These are phyloP conservation scores for Potentilla sterilis DNA, from an alignment of 306 rosid species.

Conservation along the genomic window DNA sequence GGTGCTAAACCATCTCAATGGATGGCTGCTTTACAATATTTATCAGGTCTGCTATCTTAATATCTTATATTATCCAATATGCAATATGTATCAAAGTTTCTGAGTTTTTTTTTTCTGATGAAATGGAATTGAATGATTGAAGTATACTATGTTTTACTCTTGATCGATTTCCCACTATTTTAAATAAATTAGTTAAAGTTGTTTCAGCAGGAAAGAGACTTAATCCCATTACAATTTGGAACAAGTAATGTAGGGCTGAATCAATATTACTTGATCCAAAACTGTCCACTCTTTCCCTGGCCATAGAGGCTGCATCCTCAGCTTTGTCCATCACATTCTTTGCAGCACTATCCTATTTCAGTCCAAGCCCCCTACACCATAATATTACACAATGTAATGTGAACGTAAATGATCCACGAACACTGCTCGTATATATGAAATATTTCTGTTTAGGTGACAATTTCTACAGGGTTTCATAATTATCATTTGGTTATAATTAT, in stretches of 20 bases:
- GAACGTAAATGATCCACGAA: no score
- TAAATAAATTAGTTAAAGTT: not conserved
- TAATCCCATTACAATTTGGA: not conserved
- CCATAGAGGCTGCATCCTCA: no score
- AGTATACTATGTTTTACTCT: not conserved
- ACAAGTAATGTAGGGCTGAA: not conserved
- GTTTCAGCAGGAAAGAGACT: conserved; percentile 16
- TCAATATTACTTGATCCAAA: no score
- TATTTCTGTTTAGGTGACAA: no score
- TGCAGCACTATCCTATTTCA: no score
- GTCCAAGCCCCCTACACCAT: no score
- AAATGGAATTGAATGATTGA: not conserved
- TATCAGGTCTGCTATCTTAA: conserved; percentile 7
- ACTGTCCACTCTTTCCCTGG: no score
- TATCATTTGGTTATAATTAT: no score
- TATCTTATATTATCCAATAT: conserved; percentile 2
- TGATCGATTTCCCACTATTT: not conserved
- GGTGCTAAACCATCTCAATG: conserved; percentile 15
- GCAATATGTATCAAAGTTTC: conserved; percentile 3
- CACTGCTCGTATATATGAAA: no score
- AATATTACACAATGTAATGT: no score
- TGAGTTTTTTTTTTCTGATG: not conserved
- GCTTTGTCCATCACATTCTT: no score
- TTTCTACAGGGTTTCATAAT: no score
- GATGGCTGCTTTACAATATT: not conserved